These are phyloP conservation scores for Carex myosuroides DNA, from an alignment of 176 grass and related monocot species.

Conservation along the genomic window DNA sequence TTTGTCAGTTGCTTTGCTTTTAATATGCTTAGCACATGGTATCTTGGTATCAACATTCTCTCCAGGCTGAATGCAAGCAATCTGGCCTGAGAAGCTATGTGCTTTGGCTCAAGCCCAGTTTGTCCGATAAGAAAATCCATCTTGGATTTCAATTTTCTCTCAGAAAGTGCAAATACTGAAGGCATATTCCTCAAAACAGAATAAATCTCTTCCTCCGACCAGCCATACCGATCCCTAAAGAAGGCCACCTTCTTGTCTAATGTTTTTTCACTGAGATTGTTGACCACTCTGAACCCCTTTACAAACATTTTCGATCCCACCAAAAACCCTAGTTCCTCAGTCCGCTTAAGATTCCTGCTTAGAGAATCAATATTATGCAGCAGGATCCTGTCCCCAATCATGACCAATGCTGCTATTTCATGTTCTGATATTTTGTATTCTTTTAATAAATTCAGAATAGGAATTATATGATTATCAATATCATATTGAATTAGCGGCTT, in stretches of 20 bases:
- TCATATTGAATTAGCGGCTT: not conserved
- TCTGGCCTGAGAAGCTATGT: not conserved
- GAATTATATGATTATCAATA: not conserved
- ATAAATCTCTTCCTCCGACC: conserved; percentile 8
- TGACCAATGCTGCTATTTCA: not conserved
- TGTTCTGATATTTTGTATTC: not conserved
- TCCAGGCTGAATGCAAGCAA: not conserved
- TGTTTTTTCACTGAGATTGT: not conserved
- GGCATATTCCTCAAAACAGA: conserved; percentile 1
- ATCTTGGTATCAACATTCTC: not conserved
- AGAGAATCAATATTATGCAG: not conserved
- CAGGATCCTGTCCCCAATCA: not conserved
- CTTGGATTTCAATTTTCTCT: not conserved
- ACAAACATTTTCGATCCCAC: not conserved
- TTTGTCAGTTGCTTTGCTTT: conserved; percentile 2
- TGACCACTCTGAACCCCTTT: not conserved
- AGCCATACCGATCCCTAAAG: not conserved
- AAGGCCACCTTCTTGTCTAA: not conserved
- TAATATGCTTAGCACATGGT: not conserved
- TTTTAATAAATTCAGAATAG: not conserved
- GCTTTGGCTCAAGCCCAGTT: not conserved
- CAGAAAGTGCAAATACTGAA: not conserved
- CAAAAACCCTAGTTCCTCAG: not conserved
- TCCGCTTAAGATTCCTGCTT: not conserved
- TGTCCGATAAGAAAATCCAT: conserved; percentile 7